Evolutionary conservation across 495 filamentous ascomycete species (phyloP), one percentile per base, ranked within the genome.

Genomic region (Podospora comata): DNA sequence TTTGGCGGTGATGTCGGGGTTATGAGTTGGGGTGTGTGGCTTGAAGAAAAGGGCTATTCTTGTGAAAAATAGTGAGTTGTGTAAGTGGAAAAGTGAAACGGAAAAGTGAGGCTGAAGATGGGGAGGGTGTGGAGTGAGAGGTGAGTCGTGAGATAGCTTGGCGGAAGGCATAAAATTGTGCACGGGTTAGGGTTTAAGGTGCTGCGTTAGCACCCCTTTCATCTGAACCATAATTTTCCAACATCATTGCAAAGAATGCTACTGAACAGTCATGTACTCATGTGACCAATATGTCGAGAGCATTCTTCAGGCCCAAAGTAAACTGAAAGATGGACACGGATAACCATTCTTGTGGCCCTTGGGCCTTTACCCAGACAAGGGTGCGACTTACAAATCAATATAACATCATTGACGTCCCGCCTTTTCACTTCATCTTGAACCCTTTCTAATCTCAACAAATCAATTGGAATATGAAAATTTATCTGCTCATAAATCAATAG

Each of bases 1-100:
- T 44, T 66, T 74, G 60, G 54, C 39, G n/a, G 11, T 66, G 54
- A 30, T 32, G 7, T 32, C 4, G 30, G 30, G 7, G 30, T 32
- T 32, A 32, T 32, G 30, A 32, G 30, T 32, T 32, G 23, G 44
- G 39, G 61, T 19, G 5, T 5, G 34, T 2, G 18, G n/a, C 3
- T 19, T 48, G 28, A 5, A n/a, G 18, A n/a, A 44, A 32, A 61
- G 28, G 27, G 27, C 3, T 11, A 32, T 48, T 11, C 13, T 1
- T 5, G 13, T 48, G 39, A 13, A 48, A 39, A 44, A 18, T 2
- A 11, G 30, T 39, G 34, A 63, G 30, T 18, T 62, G 7, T 62
- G 16, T 26, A 30, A 16, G 60, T 13, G 27, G 26, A 26, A 61
- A 62, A 62, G 27, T 26, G 26, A 62, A 32, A 62, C 18, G 5